Conservation (phyloP, 345 rosid genomes). For the Ceriops decandra region DNA sequence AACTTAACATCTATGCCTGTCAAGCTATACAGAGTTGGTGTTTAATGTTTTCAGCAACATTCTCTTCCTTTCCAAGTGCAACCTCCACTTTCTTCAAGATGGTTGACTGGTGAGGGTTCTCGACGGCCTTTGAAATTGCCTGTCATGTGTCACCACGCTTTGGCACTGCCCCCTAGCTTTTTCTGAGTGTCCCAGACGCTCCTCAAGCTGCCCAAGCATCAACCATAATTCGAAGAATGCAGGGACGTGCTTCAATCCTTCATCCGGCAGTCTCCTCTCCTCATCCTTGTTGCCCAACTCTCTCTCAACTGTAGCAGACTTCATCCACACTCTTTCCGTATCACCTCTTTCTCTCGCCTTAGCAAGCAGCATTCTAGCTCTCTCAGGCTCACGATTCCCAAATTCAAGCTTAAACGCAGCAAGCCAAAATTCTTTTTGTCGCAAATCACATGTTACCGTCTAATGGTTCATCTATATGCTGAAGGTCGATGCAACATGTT, state of each 20-base stretch:
- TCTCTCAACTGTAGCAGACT: constrained; percentile 90
- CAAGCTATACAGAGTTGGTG: constrained; percentile 17
- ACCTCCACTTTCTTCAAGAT: constrained; percentile 71
- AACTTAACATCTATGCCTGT: neutral
- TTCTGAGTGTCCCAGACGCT: constrained; percentile 52
- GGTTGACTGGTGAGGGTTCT: constrained; percentile 79
- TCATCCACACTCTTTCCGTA: constrained; percentile 95
- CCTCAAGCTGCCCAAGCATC: constrained; percentile 95
- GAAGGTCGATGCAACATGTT: too few species aligned
- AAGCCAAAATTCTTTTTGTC: constrained; percentile 72
- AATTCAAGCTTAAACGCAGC: constrained; percentile 97
- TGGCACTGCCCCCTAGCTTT: constrained; percentile 72
- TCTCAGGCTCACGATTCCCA: constrained; percentile 91
- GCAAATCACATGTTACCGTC: too few species aligned
- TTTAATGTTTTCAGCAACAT: constrained; percentile 50
- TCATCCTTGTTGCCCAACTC: constrained; percentile 69
- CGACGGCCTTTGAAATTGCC: constrained; percentile 68
- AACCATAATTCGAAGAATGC: constrained; percentile 83
- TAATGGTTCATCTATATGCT: too few species aligned
- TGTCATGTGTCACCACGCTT: constrained; percentile 92
- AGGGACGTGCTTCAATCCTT: constrained; percentile 76
- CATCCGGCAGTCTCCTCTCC: constrained; percentile 73
- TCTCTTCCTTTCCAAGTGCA: constrained; percentile 74
- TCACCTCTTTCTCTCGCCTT: constrained; percentile 95
- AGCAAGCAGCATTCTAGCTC: constrained; percentile 89